Evolutionary conservation across 495 filamentous ascomycete genomes (phyloP).

Genomic region (Trichoderma gamsii): DNA sequence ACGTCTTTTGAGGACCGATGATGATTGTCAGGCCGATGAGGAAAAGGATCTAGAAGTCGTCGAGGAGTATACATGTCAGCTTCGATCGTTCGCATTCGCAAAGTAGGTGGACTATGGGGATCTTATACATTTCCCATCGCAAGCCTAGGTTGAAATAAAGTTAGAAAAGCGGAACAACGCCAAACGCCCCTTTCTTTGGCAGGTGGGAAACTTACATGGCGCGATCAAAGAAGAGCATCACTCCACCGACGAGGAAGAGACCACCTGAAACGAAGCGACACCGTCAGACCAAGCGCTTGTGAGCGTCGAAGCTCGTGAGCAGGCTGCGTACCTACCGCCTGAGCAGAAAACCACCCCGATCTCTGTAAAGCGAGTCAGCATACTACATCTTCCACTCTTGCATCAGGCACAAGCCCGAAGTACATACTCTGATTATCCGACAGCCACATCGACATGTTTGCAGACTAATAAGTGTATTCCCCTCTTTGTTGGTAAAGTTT

Average conservation of each 20-base stretch:
- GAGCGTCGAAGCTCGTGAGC: slow-evolving; percentile 13
- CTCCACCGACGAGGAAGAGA: slow-evolving; percentile 87
- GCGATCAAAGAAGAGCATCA: slow-evolving; percentile 94
- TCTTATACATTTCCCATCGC: slow-evolving; percentile 80
- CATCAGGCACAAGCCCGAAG: neutral
- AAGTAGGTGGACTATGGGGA: slow-evolving; percentile 3
- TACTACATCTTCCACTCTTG: slow-evolving; percentile 10
- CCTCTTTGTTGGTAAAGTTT: neutral
- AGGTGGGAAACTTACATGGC: slow-evolving; percentile 62
- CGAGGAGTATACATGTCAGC: neutral
- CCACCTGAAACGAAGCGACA: slow-evolving; percentile 50
- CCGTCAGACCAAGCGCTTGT: slow-evolving; percentile 18
- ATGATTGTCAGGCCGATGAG: slow-evolving; percentile 90
- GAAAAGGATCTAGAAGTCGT: slow-evolving; percentile 72
- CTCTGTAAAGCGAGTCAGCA: slow-evolving; percentile 50
- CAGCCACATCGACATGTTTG: slow-evolving; percentile 76
- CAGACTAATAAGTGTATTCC: neutral
- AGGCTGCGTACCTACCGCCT: slow-evolving; percentile 63
- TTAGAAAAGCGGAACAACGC: neutral
- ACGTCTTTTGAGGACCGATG: slow-evolving; percentile 86
- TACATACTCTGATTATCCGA: slow-evolving; percentile 88
- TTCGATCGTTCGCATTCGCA: slow-evolving; percentile 7
- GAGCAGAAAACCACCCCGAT: slow-evolving; percentile 94
- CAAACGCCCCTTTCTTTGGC: neutral
- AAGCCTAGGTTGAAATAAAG: slow-evolving; percentile 42